Evolutionary conservation across 768 basidiomycete species (phyloP), one percentile per base, ranked within the genome.

Genomic region (Russula foetens): DNA sequence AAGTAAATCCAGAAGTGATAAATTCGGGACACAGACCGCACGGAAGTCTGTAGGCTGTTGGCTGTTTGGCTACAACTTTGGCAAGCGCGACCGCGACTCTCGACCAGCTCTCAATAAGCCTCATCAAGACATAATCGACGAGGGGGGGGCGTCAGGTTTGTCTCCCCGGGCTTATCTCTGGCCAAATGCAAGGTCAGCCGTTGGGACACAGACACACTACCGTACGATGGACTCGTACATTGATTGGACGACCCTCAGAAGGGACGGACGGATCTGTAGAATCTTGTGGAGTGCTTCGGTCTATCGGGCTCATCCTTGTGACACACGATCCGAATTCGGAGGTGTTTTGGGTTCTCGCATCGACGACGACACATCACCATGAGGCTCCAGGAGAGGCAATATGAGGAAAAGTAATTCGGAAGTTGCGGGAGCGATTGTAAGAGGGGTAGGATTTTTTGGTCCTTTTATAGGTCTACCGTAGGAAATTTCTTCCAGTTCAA

Each of bases 321-420:
- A 62, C 50, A 35, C 35, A n/a, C 9, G 35, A 35, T n/a, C 35
- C 35, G 35, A 35, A 11, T 35, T 12, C 35, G 17, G 46, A n/a
- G 17, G 45, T 31, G 31, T 44, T 31, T 46, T 23, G 12, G 9
- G 15, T 50, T 39, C 33, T 46, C 39, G 47, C 15, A 23, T 8
- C 41, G 28, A 23, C 44, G 60, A 62, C 57, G 55, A 38, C 19
- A n/a, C n/a, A n/a, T n/a, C 35, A 53, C 61, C 61, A 62, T 31
- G 60, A 58, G 51, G 51, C 39, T 44, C 24, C 4, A 35, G 58
- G 7, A 46, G 45, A 43, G n/a, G 19, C 26, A 56, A 50, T 49
- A 56, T 52, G 60, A 46, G 49, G 52, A 41, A 52, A 56, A 56
- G 28, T 11, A 46, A 19, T 35, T 41, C 55, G 60, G 60, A 47